Conservation (phyloP, 164 flowering plant genomes). For the Protea cynaroides region DNA sequence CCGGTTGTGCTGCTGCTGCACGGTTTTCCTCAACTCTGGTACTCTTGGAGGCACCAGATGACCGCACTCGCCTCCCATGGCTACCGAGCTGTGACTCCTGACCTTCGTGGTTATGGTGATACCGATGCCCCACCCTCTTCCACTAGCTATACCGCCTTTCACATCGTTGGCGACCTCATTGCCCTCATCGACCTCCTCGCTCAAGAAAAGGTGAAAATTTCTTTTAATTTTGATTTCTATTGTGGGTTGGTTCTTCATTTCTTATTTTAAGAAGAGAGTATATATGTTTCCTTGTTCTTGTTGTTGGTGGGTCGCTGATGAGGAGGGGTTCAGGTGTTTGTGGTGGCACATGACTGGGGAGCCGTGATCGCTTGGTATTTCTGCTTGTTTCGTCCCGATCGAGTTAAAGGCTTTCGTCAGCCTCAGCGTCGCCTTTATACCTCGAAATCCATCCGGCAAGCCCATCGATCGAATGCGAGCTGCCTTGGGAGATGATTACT, state of each 20-base stretch:
- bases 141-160: conserved; percentile 40
- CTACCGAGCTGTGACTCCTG: conserved; percentile 60
- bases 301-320: background rate
- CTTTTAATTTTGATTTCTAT: background rate
- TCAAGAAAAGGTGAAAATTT: conserved; percentile 24
- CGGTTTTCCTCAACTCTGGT: conserved; percentile 65
- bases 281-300: too few species aligned
- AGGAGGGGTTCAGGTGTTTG: conserved; percentile 22
- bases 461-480: conserved; percentile 32
- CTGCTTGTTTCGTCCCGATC: conserved; percentile 53
- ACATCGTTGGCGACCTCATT: conserved; percentile 64
- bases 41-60: conserved; percentile 71
- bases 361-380: conserved; percentile 59
- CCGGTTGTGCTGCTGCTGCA: conserved; percentile 56
- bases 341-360: conserved; percentile 84
- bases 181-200: conserved; percentile 49
- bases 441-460: conserved; percentile 32
- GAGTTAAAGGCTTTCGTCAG: conserved; percentile 59
- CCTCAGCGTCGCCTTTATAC: conserved; percentile 34
- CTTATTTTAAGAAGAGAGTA: background rate
- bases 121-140: conserved; percentile 52
- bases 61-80: conserved; percentile 38
- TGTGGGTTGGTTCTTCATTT: background rate
- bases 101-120: conserved; percentile 76
- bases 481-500: conserved; percentile 50